phyloP scores from a whole-genome alignment of 2,329 filamentous ascomycete genomes.

The Hymenoscyphus repandus region DNA sequence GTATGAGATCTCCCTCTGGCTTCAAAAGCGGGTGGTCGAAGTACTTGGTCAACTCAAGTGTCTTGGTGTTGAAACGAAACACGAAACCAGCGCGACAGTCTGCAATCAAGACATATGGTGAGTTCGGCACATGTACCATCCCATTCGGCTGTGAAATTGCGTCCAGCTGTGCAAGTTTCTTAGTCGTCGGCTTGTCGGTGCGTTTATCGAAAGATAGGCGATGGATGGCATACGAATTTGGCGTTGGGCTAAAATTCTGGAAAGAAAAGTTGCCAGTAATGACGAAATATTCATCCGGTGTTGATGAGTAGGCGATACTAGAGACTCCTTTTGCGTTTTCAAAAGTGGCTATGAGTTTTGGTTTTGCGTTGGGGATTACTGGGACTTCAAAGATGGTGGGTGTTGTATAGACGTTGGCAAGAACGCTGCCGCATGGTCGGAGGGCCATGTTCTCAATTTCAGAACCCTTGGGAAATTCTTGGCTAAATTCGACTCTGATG shows the following conservation, averaged over 20 bases:
- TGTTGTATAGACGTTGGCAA: conserved; percentile 28
- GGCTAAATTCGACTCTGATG: conserved; percentile 1
- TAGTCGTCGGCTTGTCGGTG: neutral
- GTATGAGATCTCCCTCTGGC: neutral
- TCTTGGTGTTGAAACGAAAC: neutral
- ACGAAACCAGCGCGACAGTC: neutral
- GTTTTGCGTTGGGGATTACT: conserved; percentile 15
- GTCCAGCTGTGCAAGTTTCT: neutral
- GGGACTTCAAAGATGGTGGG: conserved; percentile 12
- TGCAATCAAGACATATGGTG: conserved; percentile 4
- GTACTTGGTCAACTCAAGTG: neutral
- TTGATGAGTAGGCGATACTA: conserved; percentile 5
- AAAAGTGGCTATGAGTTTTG: conserved; percentile 17
- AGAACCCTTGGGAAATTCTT: conserved; percentile 5
- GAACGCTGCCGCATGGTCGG: conserved; percentile 30
- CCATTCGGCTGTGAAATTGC: conserved; percentile 1
- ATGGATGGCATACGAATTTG: conserved; percentile 2
- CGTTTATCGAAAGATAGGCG: neutral
- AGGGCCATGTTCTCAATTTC: conserved; percentile 34
- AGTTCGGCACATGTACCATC: conserved; percentile 1
- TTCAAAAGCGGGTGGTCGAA: conserved; percentile 7
- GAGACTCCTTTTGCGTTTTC: conserved; percentile 2
- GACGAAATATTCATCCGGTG: conserved; percentile 5
- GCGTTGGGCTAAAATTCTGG: neutral
- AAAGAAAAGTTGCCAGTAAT: conserved; percentile 10